A percentile compares a stretch with the other conserved stretches of the same genome.
Conservation (phyloP, 2,329 filamentous ascomycete genomes). For the Penicillium glabrum region DNA sequence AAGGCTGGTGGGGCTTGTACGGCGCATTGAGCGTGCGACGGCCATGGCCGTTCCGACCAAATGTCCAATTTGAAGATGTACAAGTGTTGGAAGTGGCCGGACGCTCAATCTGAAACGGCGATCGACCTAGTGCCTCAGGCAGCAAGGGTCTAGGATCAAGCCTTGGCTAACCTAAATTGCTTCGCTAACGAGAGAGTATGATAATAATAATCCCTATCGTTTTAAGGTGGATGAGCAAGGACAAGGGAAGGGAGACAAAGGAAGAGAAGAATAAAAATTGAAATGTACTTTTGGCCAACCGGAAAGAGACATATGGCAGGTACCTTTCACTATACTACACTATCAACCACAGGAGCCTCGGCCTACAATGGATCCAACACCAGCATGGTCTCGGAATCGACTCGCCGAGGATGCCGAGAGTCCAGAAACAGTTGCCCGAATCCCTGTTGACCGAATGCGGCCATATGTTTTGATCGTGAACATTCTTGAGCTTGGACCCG, state of each 20-base stretch:
- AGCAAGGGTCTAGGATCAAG: background rate
- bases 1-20: slow-evolving; percentile 74
- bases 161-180: background rate
- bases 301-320: background rate
- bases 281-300: background rate
- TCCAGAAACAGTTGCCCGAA: slow-evolving; percentile 11
- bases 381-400: background rate
- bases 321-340: background rate
- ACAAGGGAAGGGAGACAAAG: background rate
- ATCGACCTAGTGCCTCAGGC: slow-evolving; percentile 14
- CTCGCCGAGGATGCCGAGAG: slow-evolving; percentile 4
- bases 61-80: slow-evolving; percentile 5
- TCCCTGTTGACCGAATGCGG: background rate
- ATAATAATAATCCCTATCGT: background rate
- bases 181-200: background rate
- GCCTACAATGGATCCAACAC: background rate
- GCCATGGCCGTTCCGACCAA: slow-evolving; percentile 47
- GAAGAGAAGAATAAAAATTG: background rate
- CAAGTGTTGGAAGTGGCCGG: slow-evolving; percentile 3
- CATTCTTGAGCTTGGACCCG: slow-evolving; percentile 11
- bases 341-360: background rate
- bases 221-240: background rate
- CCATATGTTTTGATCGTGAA: background rate
- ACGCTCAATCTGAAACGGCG: slow-evolving; percentile 11
- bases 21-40: slow-evolving; percentile 68